phyloP scores from a whole-genome alignment of 495 filamentous ascomycete species.

The Talaromyces liani region DNA sequence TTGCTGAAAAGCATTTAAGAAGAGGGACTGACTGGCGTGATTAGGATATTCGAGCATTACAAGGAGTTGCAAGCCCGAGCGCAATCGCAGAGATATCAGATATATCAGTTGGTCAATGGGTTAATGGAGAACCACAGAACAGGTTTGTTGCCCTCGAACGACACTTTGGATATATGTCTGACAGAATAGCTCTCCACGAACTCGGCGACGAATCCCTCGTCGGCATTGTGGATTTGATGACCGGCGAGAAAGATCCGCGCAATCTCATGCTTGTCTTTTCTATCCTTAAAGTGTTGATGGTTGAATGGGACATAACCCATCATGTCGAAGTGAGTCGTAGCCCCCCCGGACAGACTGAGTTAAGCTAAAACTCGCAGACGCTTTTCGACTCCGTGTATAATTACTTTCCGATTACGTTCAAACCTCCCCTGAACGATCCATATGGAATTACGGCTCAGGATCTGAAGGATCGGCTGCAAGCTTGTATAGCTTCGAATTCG shows the following conservation, averaged over 20 bases:
- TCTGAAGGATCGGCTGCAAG: constrained; percentile 60
- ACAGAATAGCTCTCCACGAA: constrained; percentile 38
- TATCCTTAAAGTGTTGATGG: constrained; percentile 60
- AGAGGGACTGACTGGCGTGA: neutral
- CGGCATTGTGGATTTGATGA: constrained; percentile 59
- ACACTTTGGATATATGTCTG: neutral
- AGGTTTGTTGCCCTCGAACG: constrained; percentile 32
- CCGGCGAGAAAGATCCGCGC: constrained; percentile 69
- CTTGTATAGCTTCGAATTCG: constrained; percentile 62
- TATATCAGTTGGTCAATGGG: constrained; percentile 56
- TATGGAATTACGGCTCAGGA: constrained; percentile 70
- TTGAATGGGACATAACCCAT: constrained; percentile 62
- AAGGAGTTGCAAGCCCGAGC: constrained; percentile 56
- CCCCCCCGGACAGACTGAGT: neutral
- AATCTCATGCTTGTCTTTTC: constrained; percentile 77
- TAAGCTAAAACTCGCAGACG: constrained; percentile 34
- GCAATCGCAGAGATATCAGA: constrained; percentile 53
- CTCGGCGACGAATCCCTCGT: constrained; percentile 54
- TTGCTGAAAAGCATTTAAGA: too few relatives aligned
- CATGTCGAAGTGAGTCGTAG: constrained; percentile 49
- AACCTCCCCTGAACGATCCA: constrained; percentile 66
- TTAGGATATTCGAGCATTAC: constrained; percentile 42
- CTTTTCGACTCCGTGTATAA: constrained; percentile 71
- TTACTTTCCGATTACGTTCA: constrained; percentile 74
- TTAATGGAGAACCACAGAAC: constrained; percentile 58